Conservation (phyloP, 768 basidiomycete genomes). For the Crassisporium funariophilum region DNA sequence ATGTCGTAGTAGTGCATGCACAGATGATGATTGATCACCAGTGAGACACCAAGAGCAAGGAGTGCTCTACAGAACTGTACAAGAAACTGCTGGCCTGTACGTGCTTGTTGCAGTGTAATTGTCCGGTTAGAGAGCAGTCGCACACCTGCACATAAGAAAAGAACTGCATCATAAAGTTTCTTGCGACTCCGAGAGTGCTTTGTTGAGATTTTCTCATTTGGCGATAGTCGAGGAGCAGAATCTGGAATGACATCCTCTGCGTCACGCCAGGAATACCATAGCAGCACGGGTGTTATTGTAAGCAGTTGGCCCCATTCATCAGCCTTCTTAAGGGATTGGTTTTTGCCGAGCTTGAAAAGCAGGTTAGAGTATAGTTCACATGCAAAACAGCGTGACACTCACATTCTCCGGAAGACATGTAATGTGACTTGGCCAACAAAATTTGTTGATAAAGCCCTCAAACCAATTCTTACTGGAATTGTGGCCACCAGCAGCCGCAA, state of each 20-base stretch:
- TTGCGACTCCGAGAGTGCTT: slow-evolving; percentile 13
- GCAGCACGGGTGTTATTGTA: slow-evolving; percentile 25
- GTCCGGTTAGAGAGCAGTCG: slow-evolving; percentile 15
- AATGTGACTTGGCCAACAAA: slow-evolving; percentile 33
- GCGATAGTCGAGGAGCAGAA: slow-evolving; percentile 16
- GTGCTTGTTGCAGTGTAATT: slow-evolving; percentile 26
- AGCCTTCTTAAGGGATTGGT: slow-evolving; percentile 34
- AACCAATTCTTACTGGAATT: slow-evolving; percentile 23
- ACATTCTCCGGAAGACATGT: slow-evolving; percentile 35
- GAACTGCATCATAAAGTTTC: slow-evolving; percentile 13
- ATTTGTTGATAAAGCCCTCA: slow-evolving; percentile 24
- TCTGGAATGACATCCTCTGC: slow-evolving; percentile 20
- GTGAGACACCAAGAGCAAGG: slow-evolving; percentile 13
- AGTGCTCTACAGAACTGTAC: slow-evolving; percentile 18
- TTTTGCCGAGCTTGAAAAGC: slow-evolving; percentile 25
- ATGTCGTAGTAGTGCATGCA: slow-evolving; percentile 24
- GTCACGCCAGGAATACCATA: slow-evolving; percentile 29
- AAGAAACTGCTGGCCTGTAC: slow-evolving; percentile 23
- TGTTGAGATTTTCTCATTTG: slow-evolving; percentile 14
- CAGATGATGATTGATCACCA: slow-evolving; percentile 31
- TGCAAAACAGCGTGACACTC: slow-evolving; percentile 7
- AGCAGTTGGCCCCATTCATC: slow-evolving; percentile 32
- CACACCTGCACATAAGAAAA: slow-evolving; percentile 22
- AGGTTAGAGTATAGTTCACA: neutral
- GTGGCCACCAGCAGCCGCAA: slow-evolving; percentile 21